Conservation (phyloP, 2,329 filamentous ascomycete species). For the Fonsecaea multimorphosa region DNA sequence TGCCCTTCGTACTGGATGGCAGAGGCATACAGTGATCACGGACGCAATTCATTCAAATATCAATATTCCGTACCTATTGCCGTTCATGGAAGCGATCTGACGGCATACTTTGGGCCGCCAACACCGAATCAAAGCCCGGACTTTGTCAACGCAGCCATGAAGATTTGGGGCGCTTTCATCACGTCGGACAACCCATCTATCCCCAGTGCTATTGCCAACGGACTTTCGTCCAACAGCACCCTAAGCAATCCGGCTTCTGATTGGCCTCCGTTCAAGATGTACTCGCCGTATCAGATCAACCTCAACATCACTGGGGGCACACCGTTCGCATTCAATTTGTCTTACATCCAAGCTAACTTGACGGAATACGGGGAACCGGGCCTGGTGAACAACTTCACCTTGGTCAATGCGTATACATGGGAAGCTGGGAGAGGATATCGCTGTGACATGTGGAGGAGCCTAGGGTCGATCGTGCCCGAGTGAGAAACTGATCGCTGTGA, state of each 20-base stretch:
- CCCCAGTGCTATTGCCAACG: conserved; percentile 41
- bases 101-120: conserved; percentile 29
- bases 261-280: conserved; percentile 48
- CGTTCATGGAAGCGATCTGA: conserved; percentile 57
- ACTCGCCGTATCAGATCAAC: conserved; percentile 50
- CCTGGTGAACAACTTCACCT: conserved; percentile 48
- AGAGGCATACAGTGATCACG: conserved; percentile 56
- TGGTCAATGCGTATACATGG: conserved; percentile 55
- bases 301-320: conserved; percentile 55
- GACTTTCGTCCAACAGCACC: conserved; percentile 41
- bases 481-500: conserved; percentile 2
- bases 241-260: conserved; percentile 27
- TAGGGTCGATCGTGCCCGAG: conserved; percentile 35
- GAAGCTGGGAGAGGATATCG: conserved; percentile 55
- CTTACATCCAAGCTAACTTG: conserved; percentile 38
- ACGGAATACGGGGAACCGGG: conserved; percentile 42
- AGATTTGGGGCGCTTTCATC: conserved; percentile 58
- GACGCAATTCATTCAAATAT: conserved; percentile 60
- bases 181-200: conserved; percentile 51
- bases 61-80: conserved; percentile 60
- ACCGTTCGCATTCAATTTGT: conserved; percentile 28
- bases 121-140: conserved; percentile 41
- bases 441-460: conserved; percentile 54
- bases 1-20: conserved; percentile 63
- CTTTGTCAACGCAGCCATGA: conserved; percentile 50